These are phyloP conservation scores for Aspergillus transmontanensis DNA, from an alignment of 2,329 filamentous ascomycete species.

Conservation along the genomic window DNA sequence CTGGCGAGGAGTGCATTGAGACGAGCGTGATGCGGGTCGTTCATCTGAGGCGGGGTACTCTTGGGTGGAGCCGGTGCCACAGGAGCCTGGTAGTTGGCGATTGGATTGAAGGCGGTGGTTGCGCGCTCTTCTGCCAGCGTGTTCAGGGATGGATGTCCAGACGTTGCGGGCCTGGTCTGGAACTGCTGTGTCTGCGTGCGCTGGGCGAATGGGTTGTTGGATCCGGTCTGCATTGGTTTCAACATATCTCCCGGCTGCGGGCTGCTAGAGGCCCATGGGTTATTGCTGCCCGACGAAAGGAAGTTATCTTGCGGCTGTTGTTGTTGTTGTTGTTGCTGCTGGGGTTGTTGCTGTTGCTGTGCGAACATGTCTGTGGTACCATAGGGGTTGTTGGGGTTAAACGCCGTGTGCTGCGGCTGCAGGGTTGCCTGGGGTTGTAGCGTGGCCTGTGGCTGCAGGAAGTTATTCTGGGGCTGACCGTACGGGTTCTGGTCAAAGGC, in stretches of 20 bases:
- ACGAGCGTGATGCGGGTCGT: constrained; percentile 65
- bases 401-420: constrained; percentile 63
- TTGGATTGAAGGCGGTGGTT: constrained; percentile 56
- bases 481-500: constrained; percentile 64
- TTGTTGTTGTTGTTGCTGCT: constrained; percentile 48
- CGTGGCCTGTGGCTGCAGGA: constrained; percentile 54
- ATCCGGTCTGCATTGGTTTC: constrained; percentile 84
- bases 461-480: constrained; percentile 42
- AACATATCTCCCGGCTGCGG: constrained; percentile 65
- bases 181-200: constrained; percentile 56
- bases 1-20: constrained; percentile 84
- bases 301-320: constrained; percentile 58
- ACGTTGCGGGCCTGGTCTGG: constrained; percentile 54
- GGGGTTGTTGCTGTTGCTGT: constrained; percentile 57
- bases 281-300: constrained; percentile 81
- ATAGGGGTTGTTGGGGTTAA: constrained; percentile 62
- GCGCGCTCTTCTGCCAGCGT: constrained; percentile 84
- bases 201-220: constrained; percentile 91
- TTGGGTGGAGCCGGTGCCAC: constrained; percentile 34
- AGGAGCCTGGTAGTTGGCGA: constrained; percentile 50
- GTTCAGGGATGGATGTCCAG: constrained; percentile 69
- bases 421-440: constrained; percentile 59
- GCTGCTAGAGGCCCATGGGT: constrained; percentile 78
- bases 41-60: constrained; percentile 33
- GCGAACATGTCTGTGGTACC: constrained; percentile 45